A percentile compares a stretch with the other conserved stretches of the same genome.
These are phyloP conservation scores for Tirmania nivea DNA, from an alignment of 495 filamentous ascomycete species.

Conservation along the genomic window DNA sequence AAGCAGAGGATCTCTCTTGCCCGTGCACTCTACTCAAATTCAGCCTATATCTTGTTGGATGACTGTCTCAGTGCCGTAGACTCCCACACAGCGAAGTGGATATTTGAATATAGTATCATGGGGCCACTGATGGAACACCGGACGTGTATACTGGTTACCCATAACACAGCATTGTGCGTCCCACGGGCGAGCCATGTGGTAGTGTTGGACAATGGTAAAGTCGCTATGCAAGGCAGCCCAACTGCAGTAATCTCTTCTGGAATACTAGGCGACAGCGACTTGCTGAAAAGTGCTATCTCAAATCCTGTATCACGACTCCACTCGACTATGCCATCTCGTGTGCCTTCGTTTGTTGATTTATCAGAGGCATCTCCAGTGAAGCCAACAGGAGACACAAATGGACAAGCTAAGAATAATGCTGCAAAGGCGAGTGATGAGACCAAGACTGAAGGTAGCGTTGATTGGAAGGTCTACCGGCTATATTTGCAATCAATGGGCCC, in stretches of 20 bases:
- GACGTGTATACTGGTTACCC: conserved; percentile 92
- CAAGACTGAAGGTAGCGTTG: conserved; percentile 66
- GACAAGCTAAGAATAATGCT: conserved; percentile 26
- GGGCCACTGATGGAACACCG: conserved; percentile 73
- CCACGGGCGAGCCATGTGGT: conserved; percentile 61
- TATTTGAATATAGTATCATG: conserved; percentile 78
- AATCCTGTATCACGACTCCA: conserved; percentile 28
- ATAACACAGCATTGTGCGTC: conserved; percentile 71
- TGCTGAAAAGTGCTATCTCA: conserved; percentile 10
- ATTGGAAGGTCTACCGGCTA: conserved; percentile 59
- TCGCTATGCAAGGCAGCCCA: conserved; percentile 52
- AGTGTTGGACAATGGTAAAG: conserved; percentile 65
- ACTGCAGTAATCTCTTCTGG: conserved; percentile 62
- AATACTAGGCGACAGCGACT: conserved; percentile 55
- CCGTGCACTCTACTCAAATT: conserved; percentile 79
- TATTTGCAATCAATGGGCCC: conserved; percentile 77
- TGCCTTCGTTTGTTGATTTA: conserved; percentile 43
- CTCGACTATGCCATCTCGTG: conserved; percentile 38
- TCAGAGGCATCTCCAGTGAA: conserved; percentile 26
- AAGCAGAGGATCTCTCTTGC: conserved; percentile 96
- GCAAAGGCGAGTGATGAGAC: conserved; percentile 37
- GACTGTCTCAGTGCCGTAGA: conserved; percentile 98
- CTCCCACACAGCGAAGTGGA: conserved; percentile 95
- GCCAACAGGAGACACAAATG: conserved; percentile 19
- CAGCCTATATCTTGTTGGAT: conserved; percentile 73